A percentile compares a stretch with the other conserved stretches of the same genome.
phyloP scores from a whole-genome alignment of 2,329 filamentous ascomycete genomes.

The Thielaviopsis ethacetica region DNA sequence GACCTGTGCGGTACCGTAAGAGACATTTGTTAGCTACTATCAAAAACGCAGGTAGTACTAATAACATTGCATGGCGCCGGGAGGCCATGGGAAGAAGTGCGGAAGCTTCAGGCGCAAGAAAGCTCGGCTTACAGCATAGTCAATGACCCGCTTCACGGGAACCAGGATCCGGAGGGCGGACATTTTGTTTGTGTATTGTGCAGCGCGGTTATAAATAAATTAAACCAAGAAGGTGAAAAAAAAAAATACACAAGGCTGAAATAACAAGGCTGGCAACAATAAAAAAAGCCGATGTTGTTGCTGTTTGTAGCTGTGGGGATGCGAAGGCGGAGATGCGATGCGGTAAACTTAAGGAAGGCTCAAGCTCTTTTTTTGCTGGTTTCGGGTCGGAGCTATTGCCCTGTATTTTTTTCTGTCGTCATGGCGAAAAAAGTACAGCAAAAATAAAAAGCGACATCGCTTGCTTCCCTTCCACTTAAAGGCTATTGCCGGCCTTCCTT shows the following conservation, averaged over 20 bases:
- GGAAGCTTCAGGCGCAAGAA: neutral
- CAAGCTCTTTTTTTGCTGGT: neutral
- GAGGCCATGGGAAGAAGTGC: too few species aligned
- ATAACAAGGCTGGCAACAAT: neutral
- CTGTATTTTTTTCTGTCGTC: conserved; percentile 3
- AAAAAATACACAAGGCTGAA: neutral
- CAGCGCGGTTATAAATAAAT: neutral
- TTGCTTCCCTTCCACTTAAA: conserved; percentile 1
- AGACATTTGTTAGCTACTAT: neutral
- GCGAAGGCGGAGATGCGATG: neutral
- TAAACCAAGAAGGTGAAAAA: neutral
- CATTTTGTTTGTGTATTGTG: conserved; percentile 24
- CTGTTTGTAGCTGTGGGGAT: neutral
- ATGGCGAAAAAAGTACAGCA: neutral
- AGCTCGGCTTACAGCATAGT: conserved; percentile 54
- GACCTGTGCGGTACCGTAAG: conserved; percentile 28
- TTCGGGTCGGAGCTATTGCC: neutral
- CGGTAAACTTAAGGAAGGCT: neutral
- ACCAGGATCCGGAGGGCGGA: conserved; percentile 59
- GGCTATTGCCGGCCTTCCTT: conserved; percentile 7
- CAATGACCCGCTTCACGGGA: conserved; percentile 70
- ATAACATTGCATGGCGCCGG: too few species aligned
- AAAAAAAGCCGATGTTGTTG: neutral
- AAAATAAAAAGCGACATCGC: conserved; percentile 11
- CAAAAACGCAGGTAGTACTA: neutral